Evolutionary conservation across 768 basidiomycete genomes (phyloP), one percentile per base, ranked within the genome.

Genomic region (Tylopilus subfusipes): DNA sequence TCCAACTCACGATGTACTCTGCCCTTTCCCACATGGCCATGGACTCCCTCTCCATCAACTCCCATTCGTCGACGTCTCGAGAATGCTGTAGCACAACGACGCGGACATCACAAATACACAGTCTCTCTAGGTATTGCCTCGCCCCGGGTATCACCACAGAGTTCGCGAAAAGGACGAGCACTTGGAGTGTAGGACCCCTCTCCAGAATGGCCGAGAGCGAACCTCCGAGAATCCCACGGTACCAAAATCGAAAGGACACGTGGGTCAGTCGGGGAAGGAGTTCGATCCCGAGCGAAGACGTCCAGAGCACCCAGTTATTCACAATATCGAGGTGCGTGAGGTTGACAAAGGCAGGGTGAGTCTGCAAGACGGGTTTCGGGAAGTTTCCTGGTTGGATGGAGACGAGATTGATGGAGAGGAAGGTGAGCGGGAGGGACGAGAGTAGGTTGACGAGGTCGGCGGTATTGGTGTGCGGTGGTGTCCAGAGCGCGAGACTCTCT

Each of bases 321-420:
- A 65, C 44, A 43, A 65, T 40, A 24, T 65, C 60, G 21, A 65
- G 61, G 22, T 62, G 57, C n/a, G n/a, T n/a, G n/a, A n/a, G n/a
- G n/a, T n/a, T n/a, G n/a, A n/a, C n/a, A n/a, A n/a, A n/a, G n/a
- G 18, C 50, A 12, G 60, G 63, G n/a, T 56, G 53, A 42, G 52
- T 31, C 13, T 30, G 54, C 39, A 53, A 33, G 8, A 34, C 38
- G 21, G 31, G 21, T 27, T 47, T 25, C 16, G 24, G 22, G 24
- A 39, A 45, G 42, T 31, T 51, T 8, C 25, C n/a, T 5, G 39
- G 40, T 4, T 53, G n/a, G 33, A 59, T 51, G 10, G 48, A 44
- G 4, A 33, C 13, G 42, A 65, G 39, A 27, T 57, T 53, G 40
- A 65, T 36, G 11, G 60, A 64, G 40, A 65, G 54, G 31, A 30